Evolutionary conservation across 306 rosid genomes (phyloP), one percentile per base, ranked within the genome.

Genomic region (Pyrus betulifolia): DNA sequence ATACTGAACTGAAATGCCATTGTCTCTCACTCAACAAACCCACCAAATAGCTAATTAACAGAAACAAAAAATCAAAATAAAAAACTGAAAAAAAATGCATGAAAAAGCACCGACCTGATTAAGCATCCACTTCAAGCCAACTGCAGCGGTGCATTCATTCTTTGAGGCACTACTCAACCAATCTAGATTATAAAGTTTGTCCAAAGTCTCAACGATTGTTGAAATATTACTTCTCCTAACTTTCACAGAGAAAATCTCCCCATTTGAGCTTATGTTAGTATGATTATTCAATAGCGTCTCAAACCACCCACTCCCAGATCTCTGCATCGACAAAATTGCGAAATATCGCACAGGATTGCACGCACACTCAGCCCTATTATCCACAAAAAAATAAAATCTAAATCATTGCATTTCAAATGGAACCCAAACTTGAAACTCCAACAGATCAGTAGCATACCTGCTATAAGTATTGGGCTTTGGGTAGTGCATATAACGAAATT

Each of bases 291-390:
- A 77, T 76, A 96, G 88, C 2, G 99, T 96, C 97, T 96, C 99
- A 70, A 96, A 96, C 99, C 99, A 96, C 70, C 99, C 99, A 87
- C 99, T 96, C 71, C 99, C 99, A 49, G 98, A 96, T 86, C 99
- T 91, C 84, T 96, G 99, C 99, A 87, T 91, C 3, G 99, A 96
- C 76, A 92, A 82, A 82, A 96, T 93, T 69, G 97, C 89, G 19
- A 96, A 96, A 86, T 84, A 81, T 60, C 93, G 86, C 74, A 92
- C 98, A 27, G 98, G 98, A 78, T 88, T 87, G 89, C 99, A 92
- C 18, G 88, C 76, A 31, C 99, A 96, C 78, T 89, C 99, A 80
- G 76, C 96, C 96, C 99, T 96, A 78, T 38, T 80, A 74, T 25
- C 79, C 64, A 69, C 33, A 82, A 55, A 80, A 74, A 23, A 11